Base-by-base conservation (phyloP, 441 rosid species). In the Brassica balearica region DNA sequence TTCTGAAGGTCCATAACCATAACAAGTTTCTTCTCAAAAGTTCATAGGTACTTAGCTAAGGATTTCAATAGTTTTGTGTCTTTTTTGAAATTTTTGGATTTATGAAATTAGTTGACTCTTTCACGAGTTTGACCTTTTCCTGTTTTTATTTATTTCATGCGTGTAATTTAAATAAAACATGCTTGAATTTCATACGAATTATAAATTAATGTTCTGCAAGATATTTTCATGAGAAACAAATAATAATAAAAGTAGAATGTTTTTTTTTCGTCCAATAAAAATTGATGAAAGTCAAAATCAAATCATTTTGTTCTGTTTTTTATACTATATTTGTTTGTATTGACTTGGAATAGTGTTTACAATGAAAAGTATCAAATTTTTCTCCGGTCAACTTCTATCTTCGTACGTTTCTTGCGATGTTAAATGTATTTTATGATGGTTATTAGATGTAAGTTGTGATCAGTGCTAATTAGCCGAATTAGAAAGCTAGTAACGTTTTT, bases 1-100 rank as follows among this genome's bases (percentile, higher is more conserved):
- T 11, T 68, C 82, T 73, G 82, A 79, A 79, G 78, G 82, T 73
- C 70, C 36, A 77, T 29, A 4, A 53, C 12, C 34, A 29, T 29
- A 29, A 29, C 34, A 29, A 29, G 34, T 5, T 29, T 29, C 34
- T 29, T 29, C 34, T 29, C 34, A 29, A 29, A 29, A 29, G n/a
- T 48, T 48, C 56, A n/a, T 0, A 48, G 51, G n/a, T 43, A 43
- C 34, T 41, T 43, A 48, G 8, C 56, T 48, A 0, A 48, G 2
- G 6, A 4, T 23, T 43, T 43, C 51, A 43, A 43, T 11, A 43
- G 51, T 43, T 11, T 11, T 11, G n/a, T 43, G 43, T 43, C 12
- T 3, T 43, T 38, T 11, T 29, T 29, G 51, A 0, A 8, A 8
- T 43, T 43, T 0, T 43, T 43, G 51, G 51, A 43, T 43, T 38